Base-by-base conservation (phyloP, 2,329 filamentous ascomycete genomes). In the Pyricularia pennisetigena region DNA sequence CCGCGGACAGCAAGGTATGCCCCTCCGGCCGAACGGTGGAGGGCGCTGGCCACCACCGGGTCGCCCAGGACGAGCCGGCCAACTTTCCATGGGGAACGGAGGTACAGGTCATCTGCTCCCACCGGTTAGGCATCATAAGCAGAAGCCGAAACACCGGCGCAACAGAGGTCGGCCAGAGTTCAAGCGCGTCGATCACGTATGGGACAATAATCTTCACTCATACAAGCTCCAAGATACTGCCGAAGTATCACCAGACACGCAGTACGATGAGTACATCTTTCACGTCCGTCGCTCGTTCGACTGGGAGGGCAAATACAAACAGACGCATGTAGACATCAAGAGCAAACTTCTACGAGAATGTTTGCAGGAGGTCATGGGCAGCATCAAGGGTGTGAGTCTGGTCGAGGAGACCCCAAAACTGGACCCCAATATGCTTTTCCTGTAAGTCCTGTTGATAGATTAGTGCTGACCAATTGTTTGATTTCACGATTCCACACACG, bases 211-310 rank as follows among this genome's bases (percentile, higher is more conserved):
- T 8, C 78, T 81, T 9, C 82, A 85, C 72, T 80, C 82, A 69
- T 86, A 78, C 77, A 85, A 82, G 71, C 79, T 88, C 2, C 84
- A 86, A 68, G 80, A 86, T 63, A 86, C 83, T 7, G 79, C 82
- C 16, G 81, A 85, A 67, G 74, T 79, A 29, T 73, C 75, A 0
- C 73, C 74, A 3, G 81, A 82, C n/a, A 75, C 79, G 0, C 78
- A 91, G 72, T 94, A 93, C 76, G 88, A 94, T 70, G 87, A 91
- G 70, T 95, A 90, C 75, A 84, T 93, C 32, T 97, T 97, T 76
- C 91, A 93, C 28, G 90, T 97, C 20, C 87, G 92, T 20, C 86
- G 93, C 68, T 90, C 86, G 16, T 96, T 97, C 75, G 90, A 94
- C 76, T 92, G 87, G 86, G 91, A 95, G 72, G 92, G 92, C 70